These are phyloP conservation scores for Teunomyces panamensis DNA, from an alignment of 805 yeast species.

Conservation along the genomic window DNA sequence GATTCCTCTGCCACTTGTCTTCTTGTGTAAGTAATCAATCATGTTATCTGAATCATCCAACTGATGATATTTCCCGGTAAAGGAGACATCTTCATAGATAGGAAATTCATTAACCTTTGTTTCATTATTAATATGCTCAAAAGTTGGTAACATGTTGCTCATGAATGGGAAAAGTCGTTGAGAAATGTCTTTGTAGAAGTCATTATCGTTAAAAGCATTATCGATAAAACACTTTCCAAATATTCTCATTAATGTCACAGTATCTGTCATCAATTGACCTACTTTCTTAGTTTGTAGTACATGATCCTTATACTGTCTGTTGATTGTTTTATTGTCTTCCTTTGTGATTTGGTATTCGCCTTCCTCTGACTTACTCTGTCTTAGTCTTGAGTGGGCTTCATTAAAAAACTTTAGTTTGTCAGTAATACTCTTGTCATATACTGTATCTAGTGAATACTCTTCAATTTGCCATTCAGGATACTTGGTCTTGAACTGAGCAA, in stretches of 20 bases:
- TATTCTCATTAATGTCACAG: slow-evolving; percentile 24
- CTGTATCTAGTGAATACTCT: slow-evolving; percentile 2
- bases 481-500: slow-evolving; percentile 14
- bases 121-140: slow-evolving; percentile 12
- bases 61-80: slow-evolving; percentile 10
- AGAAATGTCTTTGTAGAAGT: slow-evolving; percentile 16
- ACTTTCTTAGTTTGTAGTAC: slow-evolving; percentile 14
- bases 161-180: slow-evolving; percentile 28
- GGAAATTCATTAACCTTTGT: slow-evolving; percentile 9
- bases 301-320: slow-evolving; percentile 13
- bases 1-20: slow-evolving; percentile 48
- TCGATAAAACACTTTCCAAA: slow-evolving; percentile 30
- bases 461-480: slow-evolving; percentile 23
- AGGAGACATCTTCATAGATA: slow-evolving; percentile 9
- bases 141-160: slow-evolving; percentile 20
- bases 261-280: slow-evolving; percentile 30
- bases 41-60: slow-evolving; percentile 14
- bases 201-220: slow-evolving; percentile 4
- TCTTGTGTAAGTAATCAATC: slow-evolving; percentile 22
- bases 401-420: slow-evolving; percentile 17
- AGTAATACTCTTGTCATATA: slow-evolving; percentile 19
- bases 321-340: slow-evolving; percentile 17
- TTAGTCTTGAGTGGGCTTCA: neutral
- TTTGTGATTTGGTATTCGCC: slow-evolving; percentile 6
- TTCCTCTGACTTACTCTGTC: neutral